These are phyloP conservation scores for Jatropha multifida DNA, from an alignment of 441 rosid genomes.

Conservation along the genomic window DNA sequence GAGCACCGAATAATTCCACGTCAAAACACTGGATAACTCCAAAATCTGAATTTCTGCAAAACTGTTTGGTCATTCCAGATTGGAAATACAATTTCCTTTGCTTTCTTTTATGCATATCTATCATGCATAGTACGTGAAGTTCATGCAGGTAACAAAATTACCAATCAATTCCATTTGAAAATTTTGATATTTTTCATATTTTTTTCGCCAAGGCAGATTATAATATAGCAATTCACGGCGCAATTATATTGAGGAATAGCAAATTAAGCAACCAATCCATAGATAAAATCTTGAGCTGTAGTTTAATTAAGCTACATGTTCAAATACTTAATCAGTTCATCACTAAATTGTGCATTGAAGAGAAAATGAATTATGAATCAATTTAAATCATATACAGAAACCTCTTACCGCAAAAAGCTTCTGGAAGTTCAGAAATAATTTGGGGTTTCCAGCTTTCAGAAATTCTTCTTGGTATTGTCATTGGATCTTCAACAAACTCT, in stretches of 20 bases:
- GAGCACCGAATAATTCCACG: not conserved
- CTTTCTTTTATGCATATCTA: not conserved
- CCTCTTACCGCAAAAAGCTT: conserved; percentile 77
- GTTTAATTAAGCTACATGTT: not conserved
- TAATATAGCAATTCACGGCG: not conserved
- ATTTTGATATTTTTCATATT: not conserved
- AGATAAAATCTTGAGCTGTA: no score
- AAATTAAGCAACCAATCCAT: no score
- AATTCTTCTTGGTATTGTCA: conserved; percentile 66
- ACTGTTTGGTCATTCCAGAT: not conserved
- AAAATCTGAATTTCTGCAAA: not conserved
- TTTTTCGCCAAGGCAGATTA: conserved; percentile 1
- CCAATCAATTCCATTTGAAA: not conserved
- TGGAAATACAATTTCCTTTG: not conserved
- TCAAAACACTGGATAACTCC: not conserved
- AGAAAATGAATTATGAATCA: not conserved
- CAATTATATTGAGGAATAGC: not conserved
- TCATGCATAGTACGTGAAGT: not conserved
- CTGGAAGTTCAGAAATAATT: conserved; percentile 68
- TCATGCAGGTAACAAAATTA: not conserved
- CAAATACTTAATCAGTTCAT: not conserved
- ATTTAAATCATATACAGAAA: conserved; percentile 10
- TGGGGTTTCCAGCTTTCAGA: conserved; percentile 81
- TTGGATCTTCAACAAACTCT: conserved; percentile 74
- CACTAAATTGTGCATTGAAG: not conserved